phyloP scores from a whole-genome alignment of 2,329 filamentous ascomycete genomes.

The Drechmeria coniospora region DNA sequence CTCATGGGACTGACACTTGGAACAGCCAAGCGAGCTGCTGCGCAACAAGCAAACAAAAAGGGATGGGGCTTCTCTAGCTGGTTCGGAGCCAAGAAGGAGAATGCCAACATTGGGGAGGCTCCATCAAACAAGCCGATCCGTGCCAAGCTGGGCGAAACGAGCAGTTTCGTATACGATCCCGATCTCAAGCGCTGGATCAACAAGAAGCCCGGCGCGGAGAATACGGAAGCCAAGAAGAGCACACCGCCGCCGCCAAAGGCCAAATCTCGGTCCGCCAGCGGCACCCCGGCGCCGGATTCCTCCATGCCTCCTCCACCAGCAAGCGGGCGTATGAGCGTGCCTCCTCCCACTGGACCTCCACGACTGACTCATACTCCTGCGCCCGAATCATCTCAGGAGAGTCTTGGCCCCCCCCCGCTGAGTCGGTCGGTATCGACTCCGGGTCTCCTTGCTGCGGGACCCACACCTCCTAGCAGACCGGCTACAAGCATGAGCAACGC shows the following conservation, averaged over 20 bases:
- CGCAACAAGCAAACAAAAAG: slow-evolving; percentile 35
- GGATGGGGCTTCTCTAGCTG: slow-evolving; percentile 76
- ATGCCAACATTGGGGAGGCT: slow-evolving; percentile 18
- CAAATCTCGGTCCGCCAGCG: slow-evolving; percentile 35
- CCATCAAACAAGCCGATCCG: slow-evolving; percentile 55
- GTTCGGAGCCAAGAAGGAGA: slow-evolving; percentile 56
- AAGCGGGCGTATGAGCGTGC: slow-evolving; percentile 14
- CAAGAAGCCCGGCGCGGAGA: slow-evolving; percentile 67
- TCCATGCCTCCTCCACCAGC: slow-evolving; percentile 17
- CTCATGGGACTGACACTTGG: slow-evolving; percentile 6
- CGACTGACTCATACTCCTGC: slow-evolving; percentile 1
- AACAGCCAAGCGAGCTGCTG: slow-evolving; percentile 44
- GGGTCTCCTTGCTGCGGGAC: slow-evolving; percentile 23
- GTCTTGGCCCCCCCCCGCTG: slow-evolving; percentile 24
- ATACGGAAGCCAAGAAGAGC: slow-evolving; percentile 40
- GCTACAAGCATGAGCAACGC: slow-evolving; percentile 75
- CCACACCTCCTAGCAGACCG: slow-evolving; percentile 51
- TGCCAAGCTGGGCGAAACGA: slow-evolving; percentile 89
- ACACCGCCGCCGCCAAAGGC: slow-evolving; percentile 68
- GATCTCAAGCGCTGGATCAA: slow-evolving; percentile 98
- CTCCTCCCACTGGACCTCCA: slow-evolving; percentile 14
- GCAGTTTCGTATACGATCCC: slow-evolving; percentile 83
- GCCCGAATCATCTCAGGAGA: slow-evolving; percentile 17
- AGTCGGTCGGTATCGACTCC: slow-evolving; percentile 31
- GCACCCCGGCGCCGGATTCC: slow-evolving; percentile 32